These are phyloP conservation scores for Hypoxylon sp. DNA, from an alignment of 2,329 filamentous ascomycete genomes.

Conservation along the genomic window DNA sequence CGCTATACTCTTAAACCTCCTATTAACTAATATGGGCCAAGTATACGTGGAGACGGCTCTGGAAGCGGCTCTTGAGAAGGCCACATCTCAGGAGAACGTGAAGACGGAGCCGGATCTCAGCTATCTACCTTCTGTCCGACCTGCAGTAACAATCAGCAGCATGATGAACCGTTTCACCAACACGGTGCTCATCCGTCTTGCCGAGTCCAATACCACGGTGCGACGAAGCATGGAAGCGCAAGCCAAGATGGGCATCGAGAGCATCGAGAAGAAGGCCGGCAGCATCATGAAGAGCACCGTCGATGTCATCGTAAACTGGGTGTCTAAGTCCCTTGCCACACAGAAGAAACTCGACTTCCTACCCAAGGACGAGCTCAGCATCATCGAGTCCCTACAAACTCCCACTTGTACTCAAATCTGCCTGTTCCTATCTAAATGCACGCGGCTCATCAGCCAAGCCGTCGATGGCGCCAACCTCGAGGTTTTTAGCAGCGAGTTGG, in stretches of 20 bases:
- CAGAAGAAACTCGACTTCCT: conserved; percentile 94
- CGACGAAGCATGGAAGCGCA: conserved; percentile 90
- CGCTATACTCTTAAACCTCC: conserved; percentile 83
- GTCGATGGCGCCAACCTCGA: conserved; percentile 88
- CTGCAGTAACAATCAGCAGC: conserved; percentile 89
- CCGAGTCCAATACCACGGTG: conserved; percentile 90
- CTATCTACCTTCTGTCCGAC: conserved; percentile 83
- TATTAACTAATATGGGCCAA: conserved; percentile 90
- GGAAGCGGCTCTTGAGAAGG: conserved; percentile 80
- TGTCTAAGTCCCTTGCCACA: conserved; percentile 76
- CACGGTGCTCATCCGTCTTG: conserved; percentile 90
- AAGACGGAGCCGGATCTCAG: conserved; percentile 90
- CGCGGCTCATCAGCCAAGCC: conserved; percentile 73
- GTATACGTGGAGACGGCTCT: conserved; percentile 79
- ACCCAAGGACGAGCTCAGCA: conserved; percentile 80
- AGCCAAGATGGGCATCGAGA: conserved; percentile 78
- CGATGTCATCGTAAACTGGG: conserved; percentile 82
- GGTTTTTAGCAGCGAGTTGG: conserved; percentile 86
- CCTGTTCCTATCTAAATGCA: conserved; percentile 81
- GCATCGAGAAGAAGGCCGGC: conserved; percentile 87
- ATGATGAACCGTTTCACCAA: conserved; percentile 94
- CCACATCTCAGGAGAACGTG: conserved; percentile 80
- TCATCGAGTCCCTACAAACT: conserved; percentile 85
- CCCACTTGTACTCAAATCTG: conserved; percentile 86
- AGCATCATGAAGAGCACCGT: conserved; percentile 70